A percentile compares a stretch with the other conserved stretches of the same genome.
Conservation (phyloP, 2,329 filamentous ascomycete species). For the Cadophora malorum region DNA sequence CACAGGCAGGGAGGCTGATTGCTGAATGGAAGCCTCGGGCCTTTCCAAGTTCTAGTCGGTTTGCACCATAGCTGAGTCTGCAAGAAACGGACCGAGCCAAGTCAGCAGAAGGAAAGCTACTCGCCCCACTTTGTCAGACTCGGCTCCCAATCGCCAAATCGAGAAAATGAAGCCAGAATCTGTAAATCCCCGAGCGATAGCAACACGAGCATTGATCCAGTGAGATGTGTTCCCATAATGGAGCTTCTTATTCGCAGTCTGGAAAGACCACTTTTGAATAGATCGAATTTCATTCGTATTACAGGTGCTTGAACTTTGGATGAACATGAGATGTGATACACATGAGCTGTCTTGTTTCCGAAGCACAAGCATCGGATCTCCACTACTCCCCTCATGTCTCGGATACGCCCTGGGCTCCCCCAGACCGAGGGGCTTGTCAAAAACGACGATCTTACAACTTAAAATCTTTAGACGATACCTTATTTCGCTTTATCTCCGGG, state of each 20-base stretch:
- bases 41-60: constrained; percentile 2
- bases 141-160: background rate
- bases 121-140: constrained; percentile 8
- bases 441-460: constrained; percentile 18
- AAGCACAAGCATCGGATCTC: constrained; percentile 1
- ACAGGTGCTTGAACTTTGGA: background rate
- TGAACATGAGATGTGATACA: background rate
- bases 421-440: constrained; percentile 22
- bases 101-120: background rate
- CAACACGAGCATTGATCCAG: background rate
- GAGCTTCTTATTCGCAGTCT: background rate
- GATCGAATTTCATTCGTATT: background rate
- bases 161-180: constrained; percentile 8
- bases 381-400: constrained; percentile 3
- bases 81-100: constrained; percentile 3
- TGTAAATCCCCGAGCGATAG: background rate
- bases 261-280: background rate
- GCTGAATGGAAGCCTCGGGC: constrained; percentile 7
- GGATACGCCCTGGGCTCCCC: constrained; percentile 1
- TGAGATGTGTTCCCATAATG: background rate
- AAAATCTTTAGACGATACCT: constrained; percentile 14
- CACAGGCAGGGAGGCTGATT: background rate
- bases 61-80: background rate
- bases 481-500: constrained; percentile 15
- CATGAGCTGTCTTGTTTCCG: background rate